Percentiles rank a stretch among this genome's conserved stretches.
phyloP scores from a whole-genome alignment of 257 asterid genomes.

The Linderniella brevidens region DNA sequence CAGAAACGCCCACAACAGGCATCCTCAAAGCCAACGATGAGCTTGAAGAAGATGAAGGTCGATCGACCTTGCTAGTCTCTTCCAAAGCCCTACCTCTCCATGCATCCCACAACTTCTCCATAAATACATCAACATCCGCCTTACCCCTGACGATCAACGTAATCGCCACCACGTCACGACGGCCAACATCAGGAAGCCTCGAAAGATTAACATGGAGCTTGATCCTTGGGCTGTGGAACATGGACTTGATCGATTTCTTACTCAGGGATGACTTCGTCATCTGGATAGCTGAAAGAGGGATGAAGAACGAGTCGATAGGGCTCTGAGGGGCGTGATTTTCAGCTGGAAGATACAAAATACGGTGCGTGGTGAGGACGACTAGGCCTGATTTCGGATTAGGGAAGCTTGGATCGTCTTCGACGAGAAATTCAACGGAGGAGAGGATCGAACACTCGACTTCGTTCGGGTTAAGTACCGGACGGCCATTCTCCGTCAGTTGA shows the following conservation, averaged over 20 bases:
- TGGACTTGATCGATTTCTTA: slow-evolving; percentile 56
- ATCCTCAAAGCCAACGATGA: slow-evolving; percentile 41
- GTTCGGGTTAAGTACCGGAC: slow-evolving; percentile 44
- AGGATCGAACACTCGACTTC: slow-evolving; percentile 76
- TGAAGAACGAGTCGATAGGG: slow-evolving; percentile 18
- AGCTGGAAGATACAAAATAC: slow-evolving; percentile 56
- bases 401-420: slow-evolving; percentile 50
- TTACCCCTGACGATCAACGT: slow-evolving; percentile 53
- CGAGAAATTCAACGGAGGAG: slow-evolving; percentile 55
- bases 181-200: slow-evolving; percentile 23
- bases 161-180: slow-evolving; percentile 23
- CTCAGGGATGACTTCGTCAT: slow-evolving; percentile 37
- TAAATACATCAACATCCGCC: slow-evolving; percentile 51
- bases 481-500: slow-evolving; percentile 57
- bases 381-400: slow-evolving; percentile 63
- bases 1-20: slow-evolving; percentile 88
- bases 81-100: slow-evolving; percentile 77
- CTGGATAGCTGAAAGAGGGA: slow-evolving; percentile 45
- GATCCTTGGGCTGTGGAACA: slow-evolving; percentile 70
- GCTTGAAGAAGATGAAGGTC: slow-evolving; percentile 14
- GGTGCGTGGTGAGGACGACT: slow-evolving; percentile 67
- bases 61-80: slow-evolving; percentile 19
- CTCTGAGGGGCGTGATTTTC: slow-evolving; percentile 12
- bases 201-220: slow-evolving; percentile 55
- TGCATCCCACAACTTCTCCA: slow-evolving; percentile 71